Base-by-base conservation (phyloP, 129 eudicot species). In the Silybum marianum region DNA sequence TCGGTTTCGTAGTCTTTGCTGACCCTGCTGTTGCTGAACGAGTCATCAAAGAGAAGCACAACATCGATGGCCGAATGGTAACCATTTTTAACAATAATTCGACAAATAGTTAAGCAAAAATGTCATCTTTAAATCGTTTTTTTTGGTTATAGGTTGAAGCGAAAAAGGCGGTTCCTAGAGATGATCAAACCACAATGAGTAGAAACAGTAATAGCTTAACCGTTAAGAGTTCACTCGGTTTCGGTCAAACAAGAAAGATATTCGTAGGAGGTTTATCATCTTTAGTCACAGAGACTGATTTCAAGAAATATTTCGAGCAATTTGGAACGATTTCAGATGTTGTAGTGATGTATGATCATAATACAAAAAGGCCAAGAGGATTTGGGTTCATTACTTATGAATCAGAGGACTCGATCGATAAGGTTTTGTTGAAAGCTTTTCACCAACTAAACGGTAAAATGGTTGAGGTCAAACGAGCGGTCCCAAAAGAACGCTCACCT, bases 301-400 rank as follows among this genome's bases (percentile, higher is more conserved):
- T 93, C 83, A 93, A 88, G 86, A 87, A 40, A 68, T 91, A 93
- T 85, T 93, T 93, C 73, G 97, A 91, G 69, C 98, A 91, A 80
- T 93, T 91, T 24, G 98, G 98, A 34, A 77, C 82, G 74, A 89
- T 88, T 70, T 88, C 91, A 32, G 98, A 93, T 71, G 98, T 91
- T 19, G 98, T 91, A 4, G 94, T 93, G 81, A 93, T 93, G 98
- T 91, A 93, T 84, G 98, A 93, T 79, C 98, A 93, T 88, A 93
- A 89, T 85, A 93, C 98, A 42, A 94, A 93, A 78, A 89, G 97
- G 88, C 94, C 97, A 62, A 80, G 98, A 87, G 98, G 98, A 73
- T 93, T 91, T 68, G 97, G 97, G 51, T 91, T 93, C 77, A 91
- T 93, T 85, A 93, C 97, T 70, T 93, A 70, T 71, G 93, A 93